Percentiles rank a stretch among this genome's conserved stretches.
These are phyloP conservation scores for Penicillium corylophilum DNA, from an alignment of 2,329 filamentous ascomycete species.

Conservation along the genomic window DNA sequence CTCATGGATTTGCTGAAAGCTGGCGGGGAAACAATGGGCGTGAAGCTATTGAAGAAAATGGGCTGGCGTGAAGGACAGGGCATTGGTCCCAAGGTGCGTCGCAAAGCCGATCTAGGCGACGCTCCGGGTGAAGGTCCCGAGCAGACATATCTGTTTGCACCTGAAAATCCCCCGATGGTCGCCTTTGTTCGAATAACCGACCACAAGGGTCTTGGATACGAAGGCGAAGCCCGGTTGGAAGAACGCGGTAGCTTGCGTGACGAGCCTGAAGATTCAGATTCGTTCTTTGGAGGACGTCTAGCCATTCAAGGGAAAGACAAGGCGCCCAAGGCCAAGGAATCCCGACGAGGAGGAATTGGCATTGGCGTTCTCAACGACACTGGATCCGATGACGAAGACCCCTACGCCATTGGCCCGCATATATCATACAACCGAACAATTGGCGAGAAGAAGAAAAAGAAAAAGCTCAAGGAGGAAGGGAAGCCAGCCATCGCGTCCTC, in stretches of 20 bases:
- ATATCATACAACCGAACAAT: slow-evolving; percentile 84
- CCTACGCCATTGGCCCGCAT: slow-evolving; percentile 85
- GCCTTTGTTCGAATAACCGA: slow-evolving; percentile 47
- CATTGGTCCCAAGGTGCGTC: slow-evolving; percentile 79
- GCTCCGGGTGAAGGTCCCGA: slow-evolving; percentile 38
- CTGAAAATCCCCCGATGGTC: slow-evolving; percentile 71
- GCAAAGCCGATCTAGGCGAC: slow-evolving; percentile 68
- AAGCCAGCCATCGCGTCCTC: slow-evolving; percentile 49
- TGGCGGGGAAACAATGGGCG: slow-evolving; percentile 80
- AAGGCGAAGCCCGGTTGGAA: slow-evolving; percentile 40
- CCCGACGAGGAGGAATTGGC: slow-evolving; percentile 68
- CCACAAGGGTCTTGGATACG: slow-evolving; percentile 48
- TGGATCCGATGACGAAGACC: slow-evolving; percentile 92
- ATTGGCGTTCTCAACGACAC: slow-evolving; percentile 89
- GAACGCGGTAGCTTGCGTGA: slow-evolving; percentile 17
- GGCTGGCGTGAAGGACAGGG: slow-evolving; percentile 95
- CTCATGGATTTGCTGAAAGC: slow-evolving; percentile 71
- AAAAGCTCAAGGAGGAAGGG: slow-evolving; percentile 49
- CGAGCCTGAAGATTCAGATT: slow-evolving; percentile 29
- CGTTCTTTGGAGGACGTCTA: slow-evolving; percentile 39
- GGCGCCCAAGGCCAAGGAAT: slow-evolving; percentile 53
- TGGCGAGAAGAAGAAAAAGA: slow-evolving; percentile 77
- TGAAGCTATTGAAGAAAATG: slow-evolving; percentile 84
- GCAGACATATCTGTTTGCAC: slow-evolving; percentile 76
- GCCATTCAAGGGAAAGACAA: slow-evolving; percentile 37